Evolutionary conservation across 257 asterid species (phyloP), one percentile per base, ranked within the genome.

Genomic region (Scutellaria minor): DNA sequence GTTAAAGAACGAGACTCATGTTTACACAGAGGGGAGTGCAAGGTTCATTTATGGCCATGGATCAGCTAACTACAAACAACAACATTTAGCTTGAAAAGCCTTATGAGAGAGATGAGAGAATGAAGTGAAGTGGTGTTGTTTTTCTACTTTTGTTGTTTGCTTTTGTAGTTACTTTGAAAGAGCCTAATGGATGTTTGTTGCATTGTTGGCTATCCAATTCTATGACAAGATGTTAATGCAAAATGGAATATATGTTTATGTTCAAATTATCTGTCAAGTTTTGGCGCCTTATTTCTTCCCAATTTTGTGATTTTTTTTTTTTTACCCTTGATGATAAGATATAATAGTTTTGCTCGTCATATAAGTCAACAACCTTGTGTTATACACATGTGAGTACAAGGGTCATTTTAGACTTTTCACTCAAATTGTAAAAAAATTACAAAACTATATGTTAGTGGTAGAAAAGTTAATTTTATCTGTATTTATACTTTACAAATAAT

Each of bases 31-130:
- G 84, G 98, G 94, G 64, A 88, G 62, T 75, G 96, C 96, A 41
- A 85, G 94, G 91, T 92, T 92, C 81, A 92, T 92, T 52, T 92
- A 92, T 75, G 98, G 98, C 41, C 91, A 89, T 78, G 97, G 97
- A 3, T 57, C 76, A 60, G 90, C 83, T 68, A 31, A 31, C 3
- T 68, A 63, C 79, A 90, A 81, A 44, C 37, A 82, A 64, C 81
- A 62, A n/a, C 51, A 75, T 55, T 84, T 79, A 76, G 74, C 78
- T 39, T 79, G 79, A 66, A 39, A 76, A 45, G 45, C 5, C 37
- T 2, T 31, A 6, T 22, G 40, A 24, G n/a, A 22, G 57, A 63
- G 48, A 37, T 10, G 41, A 24, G 15, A 7, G 15, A 60, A 6
- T 13, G 67, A 53, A 64, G 56, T 13, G 50, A 53, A 46, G 11